Base-by-base conservation (phyloP, 1,284 basidiomycete genomes). In the Erythrobasidium hasegawianum region DNA sequence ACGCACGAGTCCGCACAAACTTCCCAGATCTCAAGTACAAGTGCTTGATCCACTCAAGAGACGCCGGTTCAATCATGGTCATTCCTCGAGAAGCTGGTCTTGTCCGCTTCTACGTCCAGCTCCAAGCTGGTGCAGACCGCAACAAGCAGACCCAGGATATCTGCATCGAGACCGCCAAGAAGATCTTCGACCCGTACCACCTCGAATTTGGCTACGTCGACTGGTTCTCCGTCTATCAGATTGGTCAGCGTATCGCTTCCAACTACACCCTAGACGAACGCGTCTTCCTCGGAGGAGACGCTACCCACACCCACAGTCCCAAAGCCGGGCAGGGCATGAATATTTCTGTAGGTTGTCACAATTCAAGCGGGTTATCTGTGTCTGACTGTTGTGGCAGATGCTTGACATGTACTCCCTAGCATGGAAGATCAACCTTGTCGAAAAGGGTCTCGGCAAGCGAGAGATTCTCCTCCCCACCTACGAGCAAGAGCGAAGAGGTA, bases 301-400 rank as follows among this genome's bases (percentile, higher is more conserved):
- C 78, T 5, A 78, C 77, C 59, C 78, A 79, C 72, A 79, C 78
- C 7, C 78, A 79, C 71, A 76, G 75, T 24, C 78, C 78, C 29
- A 79, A 79, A 72, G 40, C 39, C 45, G 58, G 54, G 20, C 52
- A 47, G 50, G 59, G 76, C 54, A 78, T 78, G 78, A 79, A 78
- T 72, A 79, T 78, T 58, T 77, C 77, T 52, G 62, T 65, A 38
- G 39, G 62, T 39, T n/a, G n/a, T n/a, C n/a, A n/a, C n/a, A n/a
- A n/a, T n/a, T n/a, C n/a, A n/a, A n/a, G n/a, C n/a, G n/a, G n/a
- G n/a, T n/a, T n/a, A n/a, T n/a, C n/a, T n/a, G n/a, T n/a, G n/a
- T n/a, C n/a, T n/a, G n/a, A 20, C 40, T 45, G 16, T 27, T 10
- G 8, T 27, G 9, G 29, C 14, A 65, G 62, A 76, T 79, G 72